Conservation (phyloP, 331 rosid genomes). For the Quercus tomentella region DNA sequence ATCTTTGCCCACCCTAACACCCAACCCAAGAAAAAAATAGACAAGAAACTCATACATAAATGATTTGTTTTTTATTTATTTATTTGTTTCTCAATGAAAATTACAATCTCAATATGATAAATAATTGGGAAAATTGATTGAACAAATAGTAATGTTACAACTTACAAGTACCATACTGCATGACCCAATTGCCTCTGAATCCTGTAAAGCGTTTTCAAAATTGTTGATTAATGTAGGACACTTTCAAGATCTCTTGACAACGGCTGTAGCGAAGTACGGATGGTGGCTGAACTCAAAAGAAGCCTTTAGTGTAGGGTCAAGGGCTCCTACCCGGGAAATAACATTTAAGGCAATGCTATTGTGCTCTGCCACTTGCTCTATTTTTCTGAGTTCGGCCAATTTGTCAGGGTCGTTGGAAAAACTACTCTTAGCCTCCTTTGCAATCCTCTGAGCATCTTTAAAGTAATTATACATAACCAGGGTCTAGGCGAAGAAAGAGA, state of each 20-base stretch:
- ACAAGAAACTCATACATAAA: neutral
- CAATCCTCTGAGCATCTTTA: constrained; percentile 87
- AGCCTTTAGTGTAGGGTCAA: constrained; percentile 73
- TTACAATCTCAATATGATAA: constrained; percentile 41
- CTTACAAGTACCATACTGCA: constrained; percentile 36
- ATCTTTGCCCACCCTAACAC: neutral
- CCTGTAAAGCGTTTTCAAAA: constrained; percentile 37
- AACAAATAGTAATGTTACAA: constrained; percentile 39
- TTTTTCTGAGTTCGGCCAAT: constrained; percentile 67
- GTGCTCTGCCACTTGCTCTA: constrained; percentile 96
- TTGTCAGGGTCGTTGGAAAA: constrained; percentile 70
- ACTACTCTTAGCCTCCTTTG: constrained; percentile 69
- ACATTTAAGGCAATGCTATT: constrained; percentile 77
- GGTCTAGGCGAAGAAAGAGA: constrained; percentile 39
- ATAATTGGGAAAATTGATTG: constrained; percentile 34
- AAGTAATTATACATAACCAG: constrained; percentile 69
- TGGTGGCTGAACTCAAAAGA: constrained; percentile 78
- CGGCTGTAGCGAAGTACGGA: constrained; percentile 85
- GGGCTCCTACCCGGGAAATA: constrained; percentile 58
- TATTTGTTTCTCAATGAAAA: constrained; percentile 26
- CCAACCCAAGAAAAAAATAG: neutral
- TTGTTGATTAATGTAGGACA: constrained; percentile 26
- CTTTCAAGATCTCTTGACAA: constrained; percentile 77
- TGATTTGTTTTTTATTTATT: neutral
- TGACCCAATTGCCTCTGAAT: constrained; percentile 31